A percentile compares a stretch with the other conserved stretches of the same genome.
Evolutionary conservation across 2,329 filamentous ascomycete genomes (phyloP).

Genomic region (Alternaria postmessia): DNA sequence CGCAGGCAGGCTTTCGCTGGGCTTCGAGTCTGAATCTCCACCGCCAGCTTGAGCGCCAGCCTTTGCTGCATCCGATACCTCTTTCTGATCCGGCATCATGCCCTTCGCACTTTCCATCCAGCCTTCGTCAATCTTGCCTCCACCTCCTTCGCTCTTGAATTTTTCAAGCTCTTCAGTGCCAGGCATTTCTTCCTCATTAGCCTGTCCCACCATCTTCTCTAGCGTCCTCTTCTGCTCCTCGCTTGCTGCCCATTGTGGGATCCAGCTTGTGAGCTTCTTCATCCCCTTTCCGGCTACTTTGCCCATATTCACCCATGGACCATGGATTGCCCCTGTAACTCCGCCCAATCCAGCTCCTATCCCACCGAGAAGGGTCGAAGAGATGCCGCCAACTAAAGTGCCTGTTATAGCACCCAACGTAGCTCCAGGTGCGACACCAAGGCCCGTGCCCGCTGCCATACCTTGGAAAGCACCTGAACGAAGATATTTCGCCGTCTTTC

Average conservation of each 20-base stretch:
- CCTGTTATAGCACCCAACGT: conserved; percentile 31
- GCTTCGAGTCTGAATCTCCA: conserved; percentile 2
- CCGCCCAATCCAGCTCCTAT: conserved; percentile 30
- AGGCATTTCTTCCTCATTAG: conserved; percentile 26
- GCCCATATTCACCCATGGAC: conserved; percentile 22
- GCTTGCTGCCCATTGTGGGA: conserved; percentile 28
- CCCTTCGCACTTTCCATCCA: conserved; percentile 21
- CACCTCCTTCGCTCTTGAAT: conserved; percentile 20
- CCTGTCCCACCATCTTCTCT: conserved; percentile 32
- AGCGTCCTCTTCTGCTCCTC: conserved; percentile 28
- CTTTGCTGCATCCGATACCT: conserved; percentile 4
- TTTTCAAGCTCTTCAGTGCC: conserved; percentile 26
- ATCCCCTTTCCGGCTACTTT: conserved; percentile 28
- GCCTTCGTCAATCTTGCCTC: conserved; percentile 15
- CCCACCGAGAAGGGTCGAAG: conserved; percentile 28
- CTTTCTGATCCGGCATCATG: conserved; percentile 19
- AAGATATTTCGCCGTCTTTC: conserved; percentile 36
- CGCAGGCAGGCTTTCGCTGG: background rate
- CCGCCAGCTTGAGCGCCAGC: conserved; percentile 3
- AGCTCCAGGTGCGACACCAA: conserved; percentile 31
- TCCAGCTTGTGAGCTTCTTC: conserved; percentile 23
- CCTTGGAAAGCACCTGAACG: conserved; percentile 35
- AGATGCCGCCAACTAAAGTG: conserved; percentile 29
- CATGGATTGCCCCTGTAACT: conserved; percentile 28
- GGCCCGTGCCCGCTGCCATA: conserved; percentile 32